A percentile compares a stretch with the other conserved stretches of the same genome.
These are phyloP conservation scores for Xerocomus potaroensis DNA, from an alignment of 768 basidiomycete species.

Conservation along the genomic window DNA sequence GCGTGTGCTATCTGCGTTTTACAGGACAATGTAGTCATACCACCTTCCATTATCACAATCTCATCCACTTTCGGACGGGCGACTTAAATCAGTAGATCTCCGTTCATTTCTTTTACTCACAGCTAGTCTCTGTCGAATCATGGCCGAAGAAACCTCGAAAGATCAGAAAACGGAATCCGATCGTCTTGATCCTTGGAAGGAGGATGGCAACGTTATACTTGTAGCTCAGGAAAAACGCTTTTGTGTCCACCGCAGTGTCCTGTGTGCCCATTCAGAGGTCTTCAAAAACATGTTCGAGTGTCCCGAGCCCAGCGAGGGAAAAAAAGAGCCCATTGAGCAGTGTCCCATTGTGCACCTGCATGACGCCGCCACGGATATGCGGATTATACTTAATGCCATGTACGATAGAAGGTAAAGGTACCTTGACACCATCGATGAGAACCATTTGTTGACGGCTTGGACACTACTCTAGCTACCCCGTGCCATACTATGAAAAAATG, in stretches of 20 bases:
- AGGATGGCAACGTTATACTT: conserved; percentile 32
- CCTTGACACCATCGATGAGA: neutral
- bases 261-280: conserved; percentile 26
- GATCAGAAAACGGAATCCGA: too few relatives aligned
- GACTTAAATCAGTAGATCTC: too few relatives aligned
- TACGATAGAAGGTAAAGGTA: conserved; percentile 11
- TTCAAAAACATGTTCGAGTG: conserved; percentile 29
- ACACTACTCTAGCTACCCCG: conserved; percentile 2
- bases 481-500: neutral
- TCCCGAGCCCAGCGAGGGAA: conserved; percentile 1
- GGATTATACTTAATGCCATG: conserved; percentile 16
- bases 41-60: too few relatives aligned
- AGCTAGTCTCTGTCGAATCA: too few relatives aligned
- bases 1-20: too few relatives aligned
- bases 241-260: conserved; percentile 28
- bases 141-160: too few relatives aligned
- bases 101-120: too few relatives aligned
- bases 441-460: too few relatives aligned
- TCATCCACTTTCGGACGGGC: too few relatives aligned
- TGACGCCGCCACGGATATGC: conserved; percentile 12
- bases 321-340: conserved; percentile 10
- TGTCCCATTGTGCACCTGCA: conserved; percentile 20
- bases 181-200: neutral
- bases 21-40: too few relatives aligned
- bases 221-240: conserved; percentile 23